Percentiles rank a stretch among this genome's conserved stretches.
These are phyloP conservation scores for Trichoderma reesei DNA, from an alignment of 495 filamentous ascomycete species.

Conservation along the genomic window DNA sequence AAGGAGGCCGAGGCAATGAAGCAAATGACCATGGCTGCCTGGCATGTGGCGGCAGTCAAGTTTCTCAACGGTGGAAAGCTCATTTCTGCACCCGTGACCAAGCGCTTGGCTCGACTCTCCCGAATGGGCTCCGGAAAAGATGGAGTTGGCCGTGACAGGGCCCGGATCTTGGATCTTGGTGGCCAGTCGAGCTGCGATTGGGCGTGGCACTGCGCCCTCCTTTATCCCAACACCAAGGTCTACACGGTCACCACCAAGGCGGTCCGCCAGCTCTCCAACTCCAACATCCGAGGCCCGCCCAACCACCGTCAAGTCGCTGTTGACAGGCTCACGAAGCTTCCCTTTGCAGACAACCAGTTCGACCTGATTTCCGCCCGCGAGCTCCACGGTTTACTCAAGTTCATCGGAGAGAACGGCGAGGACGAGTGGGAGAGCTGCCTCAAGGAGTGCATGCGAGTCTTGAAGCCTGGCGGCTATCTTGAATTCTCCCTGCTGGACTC, in stretches of 20 bases:
- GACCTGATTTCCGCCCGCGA: slow-evolving; percentile 89
- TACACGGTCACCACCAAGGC: slow-evolving; percentile 72
- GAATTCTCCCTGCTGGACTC: slow-evolving; percentile 86
- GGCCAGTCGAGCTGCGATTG: slow-evolving; percentile 81
- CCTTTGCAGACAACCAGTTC: slow-evolving; percentile 82
- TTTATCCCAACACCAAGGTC: slow-evolving; percentile 73
- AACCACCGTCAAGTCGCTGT: slow-evolving; percentile 82
- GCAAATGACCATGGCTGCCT: slow-evolving; percentile 64
- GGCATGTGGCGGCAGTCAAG: slow-evolving; percentile 71
- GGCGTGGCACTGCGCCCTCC: slow-evolving; percentile 85
- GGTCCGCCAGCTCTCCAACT: slow-evolving; percentile 53
- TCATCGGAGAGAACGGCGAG: slow-evolving; percentile 45
- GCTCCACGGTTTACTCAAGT: slow-evolving; percentile 70
- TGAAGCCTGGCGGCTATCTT: slow-evolving; percentile 87
- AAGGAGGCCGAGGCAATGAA: slow-evolving; percentile 69
- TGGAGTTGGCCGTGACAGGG: slow-evolving; percentile 38
- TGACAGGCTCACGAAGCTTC: slow-evolving; percentile 62
- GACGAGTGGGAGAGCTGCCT: slow-evolving; percentile 89
- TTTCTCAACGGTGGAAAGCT: slow-evolving; percentile 72
- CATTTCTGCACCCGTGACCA: slow-evolving; percentile 63
- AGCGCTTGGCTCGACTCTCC: slow-evolving; percentile 44
- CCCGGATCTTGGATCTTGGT: slow-evolving; percentile 77
- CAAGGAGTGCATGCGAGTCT: slow-evolving; percentile 73
- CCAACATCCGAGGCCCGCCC: slow-evolving; percentile 63
- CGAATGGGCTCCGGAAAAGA: slow-evolving; percentile 31